A percentile compares a stretch with the other conserved stretches of the same genome.
phyloP scores from a whole-genome alignment of 2,329 filamentous ascomycete genomes.

The Colletotrichum sp. region DNA sequence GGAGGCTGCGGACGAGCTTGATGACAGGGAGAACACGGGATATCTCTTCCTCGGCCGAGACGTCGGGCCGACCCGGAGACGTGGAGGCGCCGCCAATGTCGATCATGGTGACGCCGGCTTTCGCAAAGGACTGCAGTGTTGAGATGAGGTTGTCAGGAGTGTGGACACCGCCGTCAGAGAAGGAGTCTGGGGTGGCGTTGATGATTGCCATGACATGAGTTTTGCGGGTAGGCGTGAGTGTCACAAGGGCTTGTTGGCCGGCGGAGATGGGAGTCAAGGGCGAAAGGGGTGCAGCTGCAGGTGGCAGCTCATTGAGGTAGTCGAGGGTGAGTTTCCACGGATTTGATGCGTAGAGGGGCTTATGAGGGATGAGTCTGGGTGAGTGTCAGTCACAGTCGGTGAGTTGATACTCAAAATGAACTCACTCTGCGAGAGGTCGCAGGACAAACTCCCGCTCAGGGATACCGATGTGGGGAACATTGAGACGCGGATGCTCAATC shows the following conservation, averaged over 20 bases:
- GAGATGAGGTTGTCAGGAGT: slow-evolving; percentile 56
- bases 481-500: slow-evolving; percentile 75
- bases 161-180: slow-evolving; percentile 85
- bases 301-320: slow-evolving; percentile 64
- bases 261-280: slow-evolving; percentile 62
- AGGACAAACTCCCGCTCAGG: slow-evolving; percentile 93
- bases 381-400: background rate
- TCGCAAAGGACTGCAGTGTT: slow-evolving; percentile 67
- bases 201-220: slow-evolving; percentile 93
- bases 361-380: slow-evolving; percentile 59
- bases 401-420: background rate
- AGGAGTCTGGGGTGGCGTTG: slow-evolving; percentile 95
- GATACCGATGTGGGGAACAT: slow-evolving; percentile 84
- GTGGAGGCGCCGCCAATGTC: slow-evolving; percentile 96
- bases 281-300: slow-evolving; percentile 54
- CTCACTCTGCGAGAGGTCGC: slow-evolving; percentile 80
- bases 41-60: slow-evolving; percentile 76
- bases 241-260: slow-evolving; percentile 54
- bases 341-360: slow-evolving; percentile 54
- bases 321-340: slow-evolving; percentile 68
- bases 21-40: slow-evolving; percentile 82
- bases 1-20: slow-evolving; percentile 69
- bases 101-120: slow-evolving; percentile 78
- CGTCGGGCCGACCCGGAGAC: slow-evolving; percentile 73
- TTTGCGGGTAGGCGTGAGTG: slow-evolving; percentile 60